Evolutionary conservation across 352 stramenopile genomes (phyloP).

Genomic region (Phytophthora ohioensis): DNA sequence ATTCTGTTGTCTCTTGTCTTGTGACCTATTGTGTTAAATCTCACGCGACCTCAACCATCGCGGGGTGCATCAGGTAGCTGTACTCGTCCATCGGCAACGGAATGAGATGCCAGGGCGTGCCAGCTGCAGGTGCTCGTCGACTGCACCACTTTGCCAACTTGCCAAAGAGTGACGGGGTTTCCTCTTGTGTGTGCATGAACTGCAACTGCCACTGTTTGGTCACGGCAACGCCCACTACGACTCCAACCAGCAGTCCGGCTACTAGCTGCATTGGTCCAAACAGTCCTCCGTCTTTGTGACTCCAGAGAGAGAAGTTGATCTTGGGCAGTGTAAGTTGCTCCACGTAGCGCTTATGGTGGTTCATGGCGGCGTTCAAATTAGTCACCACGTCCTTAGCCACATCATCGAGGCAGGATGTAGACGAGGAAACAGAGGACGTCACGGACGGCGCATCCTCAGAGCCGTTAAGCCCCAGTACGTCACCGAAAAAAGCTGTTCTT

Average conservation of each 20-base stretch:
- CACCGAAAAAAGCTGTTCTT: conserved; percentile 15
- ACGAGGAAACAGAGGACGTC: conserved; percentile 18
- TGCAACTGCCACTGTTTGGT: conserved; percentile 42
- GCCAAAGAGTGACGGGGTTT: conserved; percentile 31
- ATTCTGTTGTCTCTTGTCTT: conserved; percentile 2
- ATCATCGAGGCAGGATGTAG: conserved; percentile 26
- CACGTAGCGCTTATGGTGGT: conserved; percentile 36
- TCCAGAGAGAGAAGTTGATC: conserved; percentile 31
- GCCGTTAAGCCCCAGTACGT: neutral
- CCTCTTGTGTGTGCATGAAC: conserved; percentile 25
- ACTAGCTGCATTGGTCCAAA: conserved; percentile 51
- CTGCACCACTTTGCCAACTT: conserved; percentile 47
- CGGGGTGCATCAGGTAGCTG: conserved; percentile 48
- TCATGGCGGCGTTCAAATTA: conserved; percentile 45
- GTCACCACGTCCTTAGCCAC: conserved; percentile 53
- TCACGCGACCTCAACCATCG: conserved; percentile 54
- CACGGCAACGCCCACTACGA: conserved; percentile 45
- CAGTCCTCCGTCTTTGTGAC: conserved; percentile 27
- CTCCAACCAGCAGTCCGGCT: conserved; percentile 51
- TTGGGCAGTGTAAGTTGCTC: conserved; percentile 39
- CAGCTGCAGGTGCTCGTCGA: conserved; percentile 28
- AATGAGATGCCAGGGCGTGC: conserved; percentile 38
- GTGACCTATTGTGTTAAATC: conserved; percentile 6
- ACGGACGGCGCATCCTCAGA: conserved; percentile 16
- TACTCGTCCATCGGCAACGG: conserved; percentile 46